Percentiles rank a stretch among this genome's conserved stretches.
Conservation (phyloP, 805 yeast species). For the Schwanniomyces vanrijiae region DNA sequence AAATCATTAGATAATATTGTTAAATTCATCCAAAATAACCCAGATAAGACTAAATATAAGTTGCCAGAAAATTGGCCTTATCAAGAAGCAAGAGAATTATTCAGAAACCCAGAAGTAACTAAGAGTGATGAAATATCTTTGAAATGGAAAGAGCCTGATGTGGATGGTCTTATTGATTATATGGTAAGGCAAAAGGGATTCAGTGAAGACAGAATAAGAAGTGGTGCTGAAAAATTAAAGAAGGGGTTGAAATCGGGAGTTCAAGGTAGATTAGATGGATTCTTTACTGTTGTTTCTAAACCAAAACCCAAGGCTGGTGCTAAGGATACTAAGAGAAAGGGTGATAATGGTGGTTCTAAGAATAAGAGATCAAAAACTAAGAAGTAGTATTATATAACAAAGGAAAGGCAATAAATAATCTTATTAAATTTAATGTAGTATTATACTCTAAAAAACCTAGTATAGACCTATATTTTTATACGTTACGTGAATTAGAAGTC, state of each 20-base stretch:
- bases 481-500: constrained; percentile 9
- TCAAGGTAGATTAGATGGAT: constrained; percentile 91
- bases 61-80: constrained; percentile 96
- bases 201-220: constrained; percentile 85
- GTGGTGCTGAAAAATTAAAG: constrained; percentile 81
- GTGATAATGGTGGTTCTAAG: constrained; percentile 30
- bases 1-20: constrained; percentile 78
- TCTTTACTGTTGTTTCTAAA: constrained; percentile 68
- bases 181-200: constrained; percentile 89
- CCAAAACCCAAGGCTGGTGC: constrained; percentile 38
- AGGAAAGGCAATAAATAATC: constrained; percentile 1
- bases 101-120: constrained; percentile 77
- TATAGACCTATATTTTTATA: not conserved
- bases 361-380: constrained; percentile 26
- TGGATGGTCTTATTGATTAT: constrained; percentile 76
- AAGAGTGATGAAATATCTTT: constrained; percentile 61
- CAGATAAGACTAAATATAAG: constrained; percentile 62
- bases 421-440: not conserved
- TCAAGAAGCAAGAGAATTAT: constrained; percentile 81
- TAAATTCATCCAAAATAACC: constrained; percentile 55
- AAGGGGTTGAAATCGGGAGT: constrained; percentile 83
- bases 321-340: constrained; percentile 29
- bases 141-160: constrained; percentile 89
- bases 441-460: not conserved
- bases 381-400: constrained; percentile 7